Evolutionary conservation across 1,139 yeast species (phyloP).

Genomic region (Sporopachydermia cereana): DNA sequence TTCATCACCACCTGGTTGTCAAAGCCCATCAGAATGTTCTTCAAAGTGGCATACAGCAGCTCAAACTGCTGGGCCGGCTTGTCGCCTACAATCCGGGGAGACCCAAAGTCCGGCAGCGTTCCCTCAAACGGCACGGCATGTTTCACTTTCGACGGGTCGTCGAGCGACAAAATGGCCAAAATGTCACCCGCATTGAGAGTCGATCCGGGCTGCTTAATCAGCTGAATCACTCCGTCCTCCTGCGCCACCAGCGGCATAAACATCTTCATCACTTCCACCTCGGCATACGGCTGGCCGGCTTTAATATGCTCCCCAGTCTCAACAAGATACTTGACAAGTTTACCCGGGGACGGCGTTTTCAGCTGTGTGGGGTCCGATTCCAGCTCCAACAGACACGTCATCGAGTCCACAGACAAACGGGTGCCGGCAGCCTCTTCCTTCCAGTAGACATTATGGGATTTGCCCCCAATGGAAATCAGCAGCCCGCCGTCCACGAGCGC

Average conservation of each 20-base stretch:
- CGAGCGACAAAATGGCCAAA: constrained; percentile 84
- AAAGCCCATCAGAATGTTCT: constrained; percentile 76
- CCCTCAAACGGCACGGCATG: constrained; percentile 96
- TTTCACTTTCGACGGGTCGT: constrained; percentile 94
- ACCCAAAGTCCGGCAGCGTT: constrained; percentile 79
- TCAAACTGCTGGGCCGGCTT: constrained; percentile 73
- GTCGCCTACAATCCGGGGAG: constrained; percentile 71
- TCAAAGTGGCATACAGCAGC: constrained; percentile 45
- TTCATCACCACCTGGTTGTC: constrained; percentile 94
- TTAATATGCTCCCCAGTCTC: constrained; percentile 90
- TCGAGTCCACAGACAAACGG: constrained; percentile 89
- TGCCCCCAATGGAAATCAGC: constrained; percentile 78
- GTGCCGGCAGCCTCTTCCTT: constrained; percentile 95
- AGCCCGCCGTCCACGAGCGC: constrained; percentile 90
- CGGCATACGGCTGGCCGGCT: constrained; percentile 94
- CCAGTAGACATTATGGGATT: constrained; percentile 92
- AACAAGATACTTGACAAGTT: constrained; percentile 82
- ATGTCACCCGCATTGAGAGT: constrained; percentile 95
- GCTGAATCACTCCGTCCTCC: constrained; percentile 87
- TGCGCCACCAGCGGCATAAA: constrained; percentile 86
- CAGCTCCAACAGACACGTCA: constrained; percentile 83
- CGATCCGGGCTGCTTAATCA: constrained; percentile 96
- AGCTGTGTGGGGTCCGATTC: constrained; percentile 98
- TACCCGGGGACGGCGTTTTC: constrained; percentile 98
- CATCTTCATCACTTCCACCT: constrained; percentile 99